Evolutionary conservation across 2,329 filamentous ascomycete genomes (phyloP).

Genomic region (Onygenales sp.): DNA sequence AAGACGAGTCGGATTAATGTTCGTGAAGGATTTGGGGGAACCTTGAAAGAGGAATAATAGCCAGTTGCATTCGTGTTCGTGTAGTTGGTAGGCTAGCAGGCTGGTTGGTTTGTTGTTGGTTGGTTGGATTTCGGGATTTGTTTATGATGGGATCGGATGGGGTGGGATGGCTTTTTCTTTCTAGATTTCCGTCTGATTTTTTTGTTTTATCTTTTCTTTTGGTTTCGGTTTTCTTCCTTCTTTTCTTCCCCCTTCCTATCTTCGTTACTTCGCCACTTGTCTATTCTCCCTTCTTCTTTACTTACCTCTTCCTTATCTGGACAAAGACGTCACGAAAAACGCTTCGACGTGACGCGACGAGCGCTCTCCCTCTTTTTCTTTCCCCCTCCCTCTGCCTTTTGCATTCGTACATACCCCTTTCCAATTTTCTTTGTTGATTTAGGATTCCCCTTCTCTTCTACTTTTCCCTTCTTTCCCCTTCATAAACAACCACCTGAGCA

Average conservation of each 20-base stretch:
- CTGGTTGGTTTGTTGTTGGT: not conserved
- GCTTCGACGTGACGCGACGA: not conserved
- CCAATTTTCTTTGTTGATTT: not conserved
- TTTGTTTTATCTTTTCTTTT: conserved; percentile 11
- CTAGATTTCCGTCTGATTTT: conserved; percentile 10
- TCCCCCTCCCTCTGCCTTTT: not conserved
- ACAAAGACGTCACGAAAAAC: no score
- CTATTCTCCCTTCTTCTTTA: not conserved
- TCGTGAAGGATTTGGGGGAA: conserved; percentile 17
- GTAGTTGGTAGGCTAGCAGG: no score
- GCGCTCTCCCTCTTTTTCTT: not conserved
- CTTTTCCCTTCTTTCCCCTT: not conserved
- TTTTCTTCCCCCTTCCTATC: conserved; percentile 8
- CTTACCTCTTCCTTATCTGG: not conserved
- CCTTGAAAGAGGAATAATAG: conserved; percentile 28
- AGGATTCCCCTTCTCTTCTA: not conserved
- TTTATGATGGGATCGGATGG: conserved; percentile 9
- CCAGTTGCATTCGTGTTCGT: not conserved
- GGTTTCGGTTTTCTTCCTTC: conserved; percentile 10
- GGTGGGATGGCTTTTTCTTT: conserved; percentile 15
- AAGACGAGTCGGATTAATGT: conserved; percentile 52
- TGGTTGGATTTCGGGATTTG: conserved; percentile 18
- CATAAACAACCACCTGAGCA: no score
- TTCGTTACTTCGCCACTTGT: conserved; percentile 8
- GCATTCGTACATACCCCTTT: not conserved